A percentile compares a stretch with the other conserved stretches of the same genome.
Conservation (phyloP, 805 yeast species). For the Kodamaea kaohsiungensis region DNA sequence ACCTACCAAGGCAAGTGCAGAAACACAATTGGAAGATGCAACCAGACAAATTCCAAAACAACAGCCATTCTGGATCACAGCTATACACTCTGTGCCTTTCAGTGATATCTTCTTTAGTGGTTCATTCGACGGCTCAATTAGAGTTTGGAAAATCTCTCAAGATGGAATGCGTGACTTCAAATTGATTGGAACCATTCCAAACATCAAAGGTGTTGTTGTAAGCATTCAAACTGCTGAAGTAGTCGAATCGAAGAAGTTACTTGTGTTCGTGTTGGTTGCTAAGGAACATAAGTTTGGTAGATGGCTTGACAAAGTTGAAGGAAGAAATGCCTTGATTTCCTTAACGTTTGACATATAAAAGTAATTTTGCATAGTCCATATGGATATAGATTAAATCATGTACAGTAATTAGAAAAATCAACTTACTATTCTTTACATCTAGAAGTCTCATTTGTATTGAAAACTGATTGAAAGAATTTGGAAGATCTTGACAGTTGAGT, state of each 20-base stretch:
- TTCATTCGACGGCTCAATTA: conserved; percentile 78
- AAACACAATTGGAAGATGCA: conserved; percentile 55
- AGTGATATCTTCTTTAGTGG: conserved; percentile 85
- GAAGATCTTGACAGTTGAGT: too few species aligned
- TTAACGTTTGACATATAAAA: conserved; percentile 25
- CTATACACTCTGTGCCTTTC: conserved; percentile 79
- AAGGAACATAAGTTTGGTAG: conserved; percentile 90
- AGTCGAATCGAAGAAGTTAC: conserved; percentile 48
- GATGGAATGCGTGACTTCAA: conserved; percentile 64
- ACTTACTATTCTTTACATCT: not conserved
- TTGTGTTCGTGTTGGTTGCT: conserved; percentile 60
- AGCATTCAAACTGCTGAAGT: conserved; percentile 59
- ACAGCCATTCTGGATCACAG: conserved; percentile 85
- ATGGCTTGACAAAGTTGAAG: conserved; percentile 62
- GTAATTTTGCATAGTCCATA: conserved; percentile 14
- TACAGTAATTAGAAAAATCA: not conserved
- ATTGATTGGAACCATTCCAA: conserved; percentile 53
- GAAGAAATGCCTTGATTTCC: conserved; percentile 65
- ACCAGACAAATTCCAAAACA: conserved; percentile 61
- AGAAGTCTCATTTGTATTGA: too few species aligned
- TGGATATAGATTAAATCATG: conserved; percentile 3
- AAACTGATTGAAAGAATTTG: too few species aligned
- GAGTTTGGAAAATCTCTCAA: conserved; percentile 70
- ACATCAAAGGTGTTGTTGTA: conserved; percentile 71
- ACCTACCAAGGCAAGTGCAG: conserved; percentile 42